Conservation (phyloP, 306 rosid species). For the Delonix regia region DNA sequence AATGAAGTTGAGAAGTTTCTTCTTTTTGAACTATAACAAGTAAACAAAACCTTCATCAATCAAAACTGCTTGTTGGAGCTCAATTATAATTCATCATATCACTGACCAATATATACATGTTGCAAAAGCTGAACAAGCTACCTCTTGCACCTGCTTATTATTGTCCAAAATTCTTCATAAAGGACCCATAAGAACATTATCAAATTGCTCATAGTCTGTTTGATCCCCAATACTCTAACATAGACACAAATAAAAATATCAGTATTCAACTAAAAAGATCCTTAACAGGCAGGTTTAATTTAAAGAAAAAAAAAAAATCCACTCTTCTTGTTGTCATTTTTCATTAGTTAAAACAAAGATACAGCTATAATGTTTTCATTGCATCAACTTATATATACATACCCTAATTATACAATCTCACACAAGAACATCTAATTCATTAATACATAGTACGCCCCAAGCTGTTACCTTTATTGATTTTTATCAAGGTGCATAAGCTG, state of each 20-base stretch:
- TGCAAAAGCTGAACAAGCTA: conserved; percentile 99
- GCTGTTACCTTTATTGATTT: not conserved
- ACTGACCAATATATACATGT: conserved; percentile 36
- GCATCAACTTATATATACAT: not conserved
- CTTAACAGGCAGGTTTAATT: conserved; percentile 11
- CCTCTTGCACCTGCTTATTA: conserved; percentile 98
- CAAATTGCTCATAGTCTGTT: conserved; percentile 90
- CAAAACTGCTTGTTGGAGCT: conserved; percentile 9
- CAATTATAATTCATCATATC: not conserved
- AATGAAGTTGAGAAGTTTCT: not conserved
- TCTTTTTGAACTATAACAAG: not conserved
- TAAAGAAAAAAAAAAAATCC: not conserved
- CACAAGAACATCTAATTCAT: not conserved
- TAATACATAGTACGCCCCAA: not conserved
- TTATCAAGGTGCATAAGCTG: conserved; percentile 3
- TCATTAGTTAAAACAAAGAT: not conserved
- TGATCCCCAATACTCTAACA: conserved; percentile 75
- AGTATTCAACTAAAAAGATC: conserved; percentile 33
- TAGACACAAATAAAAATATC: conserved; percentile 17
- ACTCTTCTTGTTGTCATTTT: conserved; percentile 10
- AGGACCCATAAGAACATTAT: conserved; percentile 85
- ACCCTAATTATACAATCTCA: not conserved
- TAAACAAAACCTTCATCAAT: not conserved
- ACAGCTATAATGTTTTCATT: not conserved
- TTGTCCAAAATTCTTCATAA: conserved; percentile 90